A percentile compares a stretch with the other conserved stretches of the same genome.
Conservation (phyloP, 2,329 filamentous ascomycete species). For the Ophiocordyceps camponoti-saundersi region DNA sequence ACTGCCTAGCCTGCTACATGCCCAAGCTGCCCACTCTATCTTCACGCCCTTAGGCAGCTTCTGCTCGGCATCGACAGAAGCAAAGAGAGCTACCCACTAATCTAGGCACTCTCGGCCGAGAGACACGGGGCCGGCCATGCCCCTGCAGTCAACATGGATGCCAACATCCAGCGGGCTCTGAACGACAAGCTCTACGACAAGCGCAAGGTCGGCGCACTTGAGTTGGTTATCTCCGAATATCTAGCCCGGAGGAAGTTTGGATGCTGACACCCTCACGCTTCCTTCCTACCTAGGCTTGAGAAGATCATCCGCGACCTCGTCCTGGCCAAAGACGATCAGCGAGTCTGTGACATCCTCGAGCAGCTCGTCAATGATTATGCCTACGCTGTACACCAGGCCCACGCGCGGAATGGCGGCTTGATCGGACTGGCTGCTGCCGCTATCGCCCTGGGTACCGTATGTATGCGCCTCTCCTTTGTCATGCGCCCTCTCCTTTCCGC, state of each 20-base stretch:
- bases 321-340: constrained; percentile 57
- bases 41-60: too few relatives aligned
- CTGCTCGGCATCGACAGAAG: too few relatives aligned
- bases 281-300: constrained; percentile 52
- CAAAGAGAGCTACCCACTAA: too few relatives aligned
- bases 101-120: not conserved
- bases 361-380: constrained; percentile 97
- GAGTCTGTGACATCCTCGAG: constrained; percentile 75
- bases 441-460: constrained; percentile 81
- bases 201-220: constrained; percentile 86
- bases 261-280: constrained; percentile 4
- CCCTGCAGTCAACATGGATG: constrained; percentile 48
- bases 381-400: constrained; percentile 90
- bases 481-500: not conserved
- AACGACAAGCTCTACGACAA: constrained; percentile 99
- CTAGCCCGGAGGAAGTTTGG: not conserved
- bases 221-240: constrained; percentile 42
- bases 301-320: constrained; percentile 75
- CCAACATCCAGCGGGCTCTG: constrained; percentile 72
- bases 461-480: constrained; percentile 15
- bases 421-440: constrained; percentile 91
- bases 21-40: too few relatives aligned
- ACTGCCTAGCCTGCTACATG: not conserved
- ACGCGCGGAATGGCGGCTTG: constrained; percentile 88
- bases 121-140: constrained; percentile 2